Evolutionary conservation across 352 stramenopile genomes (phyloP), one percentile per base, ranked within the genome.

Genomic region (Pythium guiyangense): DNA sequence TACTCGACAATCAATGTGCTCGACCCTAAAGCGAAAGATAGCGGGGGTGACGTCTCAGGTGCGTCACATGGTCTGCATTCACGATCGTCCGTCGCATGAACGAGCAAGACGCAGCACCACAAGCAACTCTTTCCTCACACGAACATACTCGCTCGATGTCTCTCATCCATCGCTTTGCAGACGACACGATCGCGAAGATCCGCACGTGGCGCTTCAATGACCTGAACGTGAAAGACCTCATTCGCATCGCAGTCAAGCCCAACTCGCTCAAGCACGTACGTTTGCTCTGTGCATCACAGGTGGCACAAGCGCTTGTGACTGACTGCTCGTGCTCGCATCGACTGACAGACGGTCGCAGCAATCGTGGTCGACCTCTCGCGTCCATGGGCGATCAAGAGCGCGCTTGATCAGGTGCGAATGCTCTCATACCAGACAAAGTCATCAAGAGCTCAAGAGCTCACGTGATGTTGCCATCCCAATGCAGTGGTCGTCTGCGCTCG

Each of bases 371-470:
- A 94, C 65, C 57, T 89, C 43, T 89, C 77, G 43, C 69, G 77
- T 27, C 81, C 79, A 10, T 94, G 84, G 84, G 87, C 79, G 29
- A 89, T 94, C 66, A 91, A 94, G 67, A 80, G 66, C 56, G 75
- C 77, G 40, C 57, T 94, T 48, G 84, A 94, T 27, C 77, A 78
- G 67, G 72, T 77, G 46, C 34, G 48, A n/a, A 40, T 37, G 31
- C 25, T 39, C 6, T 29, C 34, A 22, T n/a, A n/a, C n/a, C n/a
- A n/a, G n/a, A n/a, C n/a, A n/a, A n/a, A n/a, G n/a, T n/a, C n/a
- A n/a, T n/a, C n/a, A n/a, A n/a, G n/a, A n/a, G n/a, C n/a, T n/a
- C n/a, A n/a, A n/a, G n/a, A n/a, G 14, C 4, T 31, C 8, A 12
- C 34, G 10, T 54, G 31, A n/a, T 11, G 17, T 42, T 44, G 27